A percentile compares a stretch with the other conserved stretches of the same genome.
Evolutionary conservation across 2,329 filamentous ascomycete species (phyloP).

Genomic region (Botrytis hyacinthi): DNA sequence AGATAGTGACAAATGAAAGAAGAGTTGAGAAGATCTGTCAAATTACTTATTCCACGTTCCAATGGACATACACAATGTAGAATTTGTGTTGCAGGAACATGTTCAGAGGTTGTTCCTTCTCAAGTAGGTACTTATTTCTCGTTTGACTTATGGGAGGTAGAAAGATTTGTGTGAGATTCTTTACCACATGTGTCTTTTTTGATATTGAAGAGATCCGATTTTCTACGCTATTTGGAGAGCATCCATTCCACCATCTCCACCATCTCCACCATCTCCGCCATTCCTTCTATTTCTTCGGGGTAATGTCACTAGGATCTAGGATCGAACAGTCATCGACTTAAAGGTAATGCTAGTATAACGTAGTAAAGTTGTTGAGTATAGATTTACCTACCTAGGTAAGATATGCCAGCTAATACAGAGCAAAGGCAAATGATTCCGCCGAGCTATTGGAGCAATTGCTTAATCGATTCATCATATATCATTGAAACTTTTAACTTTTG

Average conservation of each 20-base stretch:
- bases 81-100: background rate
- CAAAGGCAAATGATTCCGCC: too few relatives aligned
- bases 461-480: background rate
- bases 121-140: rapidly evolving
- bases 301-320: background rate
- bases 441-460: background rate
- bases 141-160: background rate
- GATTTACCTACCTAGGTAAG: too few relatives aligned
- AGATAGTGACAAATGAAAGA: background rate
- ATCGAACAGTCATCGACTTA: background rate
- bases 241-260: background rate
- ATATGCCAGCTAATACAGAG: background rate
- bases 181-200: background rate
- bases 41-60: background rate
- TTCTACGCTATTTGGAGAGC: background rate
- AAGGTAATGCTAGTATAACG: too few relatives aligned
- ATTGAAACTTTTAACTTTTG: background rate
- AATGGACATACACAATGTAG: background rate
- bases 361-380: too few relatives aligned
- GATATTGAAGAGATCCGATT: background rate
- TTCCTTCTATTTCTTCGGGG: background rate
- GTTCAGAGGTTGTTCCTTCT: background rate
- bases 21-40: background rate
- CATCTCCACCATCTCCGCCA: background rate
- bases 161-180: background rate